Evolutionary conservation across 108 stramenopile genomes (phyloP).

Genomic region (Stephanodiscus minutulus): DNA sequence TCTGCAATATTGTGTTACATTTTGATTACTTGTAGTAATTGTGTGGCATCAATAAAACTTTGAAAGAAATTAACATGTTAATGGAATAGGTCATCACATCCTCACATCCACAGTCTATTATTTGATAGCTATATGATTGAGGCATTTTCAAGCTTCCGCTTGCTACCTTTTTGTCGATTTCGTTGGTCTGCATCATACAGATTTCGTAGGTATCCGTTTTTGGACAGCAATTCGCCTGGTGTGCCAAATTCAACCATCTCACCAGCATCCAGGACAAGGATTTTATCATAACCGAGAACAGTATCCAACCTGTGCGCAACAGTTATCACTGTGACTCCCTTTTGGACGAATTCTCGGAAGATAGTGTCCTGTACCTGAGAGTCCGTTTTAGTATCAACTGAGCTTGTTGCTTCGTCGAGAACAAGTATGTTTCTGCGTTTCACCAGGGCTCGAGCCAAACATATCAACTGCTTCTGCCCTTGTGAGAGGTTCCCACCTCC

Average conservation of each 20-base stretch:
- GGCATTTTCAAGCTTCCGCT: constrained; percentile 2
- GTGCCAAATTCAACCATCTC: constrained; percentile 73
- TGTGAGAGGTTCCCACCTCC: constrained; percentile 87
- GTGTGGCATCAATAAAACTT: too few species aligned
- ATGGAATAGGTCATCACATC: too few species aligned
- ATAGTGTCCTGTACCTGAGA: constrained; percentile 75
- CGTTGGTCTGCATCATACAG: background rate
- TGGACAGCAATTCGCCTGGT: constrained; percentile 55
- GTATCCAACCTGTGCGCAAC: constrained; percentile 92
- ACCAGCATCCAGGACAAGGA: constrained; percentile 91
- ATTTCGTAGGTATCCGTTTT: constrained; percentile 6
- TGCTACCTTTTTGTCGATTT: constrained; percentile 13
- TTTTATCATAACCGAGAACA: constrained; percentile 88
- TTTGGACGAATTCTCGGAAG: constrained; percentile 73
- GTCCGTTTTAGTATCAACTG: constrained; percentile 81
- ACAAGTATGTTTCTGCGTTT: constrained; percentile 79
- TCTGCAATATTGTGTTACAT: too few species aligned
- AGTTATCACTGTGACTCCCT: constrained; percentile 84
- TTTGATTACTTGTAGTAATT: too few species aligned
- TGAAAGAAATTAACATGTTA: too few species aligned
- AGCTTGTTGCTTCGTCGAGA: constrained; percentile 85
- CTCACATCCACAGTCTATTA: background rate
- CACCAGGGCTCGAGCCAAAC: constrained; percentile 90
- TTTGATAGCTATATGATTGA: background rate
- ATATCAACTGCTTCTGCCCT: constrained; percentile 91